Evolutionary conservation across 2,329 filamentous ascomycete genomes (phyloP), one percentile per base, ranked within the genome.

Genomic region (Exutisphaerella laricina): DNA sequence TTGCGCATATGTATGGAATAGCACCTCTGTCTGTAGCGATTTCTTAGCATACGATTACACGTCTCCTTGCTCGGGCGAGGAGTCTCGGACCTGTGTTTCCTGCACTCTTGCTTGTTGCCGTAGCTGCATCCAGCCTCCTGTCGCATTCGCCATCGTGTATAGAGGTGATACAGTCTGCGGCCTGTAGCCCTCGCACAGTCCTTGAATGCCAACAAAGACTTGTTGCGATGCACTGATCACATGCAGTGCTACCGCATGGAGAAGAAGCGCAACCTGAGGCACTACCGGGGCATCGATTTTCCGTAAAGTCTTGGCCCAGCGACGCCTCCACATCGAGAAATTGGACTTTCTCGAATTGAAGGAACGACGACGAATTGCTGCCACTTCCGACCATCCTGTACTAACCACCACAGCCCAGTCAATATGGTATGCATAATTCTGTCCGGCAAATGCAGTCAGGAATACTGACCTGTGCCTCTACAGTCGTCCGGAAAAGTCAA

Each of bases 21-120:
- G 70, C 48, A 78, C 80, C 68, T 96, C 88, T 34, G 89, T 94
- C 88, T 96, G 57, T 21, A 17, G 10, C 20, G 25, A 41, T 34
- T 12, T n/a, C 43, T 53, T 20, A 64, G 41, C 42, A 48, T 43
- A 25, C 34, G 35, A 7, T 20, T 30, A 16, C 17, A 8, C 25
- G n/a, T n/a, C n/a, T n/a, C n/a, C n/a, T n/a, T n/a, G n/a, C n/a
- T n/a, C n/a, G n/a, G n/a, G n/a, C n/a, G n/a, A n/a, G n/a, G n/a
- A n/a, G n/a, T n/a, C n/a, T n/a, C 20, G 6, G 18, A 94, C 90
- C 77, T 97, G 90, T 48, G 84, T 87, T 67, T 98, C 92, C 50
- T 96, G 74, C 32, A 82, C 79, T 58, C 92, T 78, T 49, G 88
- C 87, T 69, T 97, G 90, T 65, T 96, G 88, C 58, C 92, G 85